A percentile compares a stretch with the other conserved stretches of the same genome.
Conservation (phyloP, 1,284 basidiomycete species). For the Cerrena zonata region DNA sequence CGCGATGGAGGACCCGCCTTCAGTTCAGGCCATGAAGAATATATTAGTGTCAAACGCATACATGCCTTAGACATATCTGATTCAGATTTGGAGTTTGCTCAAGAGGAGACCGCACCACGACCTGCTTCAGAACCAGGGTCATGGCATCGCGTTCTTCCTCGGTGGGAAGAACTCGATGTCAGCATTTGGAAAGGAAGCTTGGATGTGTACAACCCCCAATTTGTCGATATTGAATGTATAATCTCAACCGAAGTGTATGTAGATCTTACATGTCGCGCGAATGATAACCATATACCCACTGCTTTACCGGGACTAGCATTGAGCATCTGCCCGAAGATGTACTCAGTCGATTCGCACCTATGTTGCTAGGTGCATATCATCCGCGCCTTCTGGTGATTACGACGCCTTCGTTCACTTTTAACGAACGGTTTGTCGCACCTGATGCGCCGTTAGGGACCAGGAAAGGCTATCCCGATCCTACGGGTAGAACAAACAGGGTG, state of each 20-base stretch:
- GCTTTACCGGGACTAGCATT: conserved; percentile 47
- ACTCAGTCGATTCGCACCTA: conserved; percentile 73
- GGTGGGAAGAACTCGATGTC: conserved; percentile 74
- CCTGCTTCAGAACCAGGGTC: conserved; percentile 1
- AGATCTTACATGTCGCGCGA: neutral
- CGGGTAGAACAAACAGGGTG: conserved; percentile 63
- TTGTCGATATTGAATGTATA: conserved; percentile 77
- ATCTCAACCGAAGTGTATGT: conserved; percentile 82
- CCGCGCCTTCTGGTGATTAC: conserved; percentile 79
- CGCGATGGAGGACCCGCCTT: neutral
- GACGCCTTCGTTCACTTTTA: conserved; percentile 88
- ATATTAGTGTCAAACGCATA: conserved; percentile 54
- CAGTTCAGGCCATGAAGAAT: conserved; percentile 36
- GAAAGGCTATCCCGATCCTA: conserved; percentile 68
- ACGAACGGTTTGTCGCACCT: conserved; percentile 74
- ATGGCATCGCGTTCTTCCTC: conserved; percentile 19
- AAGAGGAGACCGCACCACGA: conserved; percentile 38
- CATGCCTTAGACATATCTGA: conserved; percentile 63
- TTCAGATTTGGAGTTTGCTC: conserved; percentile 47
- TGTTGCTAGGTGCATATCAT: conserved; percentile 78
- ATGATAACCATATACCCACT: conserved; percentile 4
- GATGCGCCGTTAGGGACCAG: conserved; percentile 39
- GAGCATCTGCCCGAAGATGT: conserved; percentile 77
- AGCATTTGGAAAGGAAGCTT: conserved; percentile 82
- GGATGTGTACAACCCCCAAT: conserved; percentile 67